Base-by-base conservation (phyloP, 345 rosid species). In the Salix udensis region DNA sequence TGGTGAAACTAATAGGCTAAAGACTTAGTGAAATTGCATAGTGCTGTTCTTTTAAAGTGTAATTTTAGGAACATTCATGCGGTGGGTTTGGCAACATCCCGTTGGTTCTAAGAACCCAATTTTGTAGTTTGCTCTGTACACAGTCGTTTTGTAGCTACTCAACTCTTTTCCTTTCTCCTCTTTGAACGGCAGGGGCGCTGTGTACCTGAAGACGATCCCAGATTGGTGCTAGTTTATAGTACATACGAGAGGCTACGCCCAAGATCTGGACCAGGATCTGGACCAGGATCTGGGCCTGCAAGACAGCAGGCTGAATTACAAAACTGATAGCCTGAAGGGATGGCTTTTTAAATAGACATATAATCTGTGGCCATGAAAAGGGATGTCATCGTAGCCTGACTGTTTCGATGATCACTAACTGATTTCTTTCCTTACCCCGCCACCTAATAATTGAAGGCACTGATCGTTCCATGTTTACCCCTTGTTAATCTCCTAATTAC, bases 151-250 rank as follows among this genome's bases (percentile, higher is more conserved):
- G 37, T 44, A 11, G 48, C 48, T 44, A 44, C 50, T 11, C 15
- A 65, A 65, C 34, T 39, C 14, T 1, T 1, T n/a, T 28, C 30
- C 66, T 26, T 26, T 62, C 66, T 62, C 2, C 26, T 62, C 36
- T 23, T 55, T 23, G n/a, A 18, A 60, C 71, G 75, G 77, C 83
- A 95, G 98, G 90, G 83, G 46, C 95, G 94, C 7, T 91, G 88
- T 77, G 85, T 95, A 72, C 97, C 98, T 0, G 88, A 71, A 65
- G 97, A 91, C 37, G 98, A 95, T 80, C 96, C 94, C 0, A 91
- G 98, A 53, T 77, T 89, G 70, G 55, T 81, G 13, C 16, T 83
- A 26, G 97, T 95, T 75, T 68, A 89, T 46, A 88, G 87, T 34
- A 76, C 83, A 34, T 86, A 85, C 37, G 77, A 90, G 48, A 84